Percentiles rank a stretch among this genome's conserved stretches.
Evolutionary conservation across 225 moss, liverwort and hornwort species (phyloP).

Genomic region (Straminergon stramineum): DNA sequence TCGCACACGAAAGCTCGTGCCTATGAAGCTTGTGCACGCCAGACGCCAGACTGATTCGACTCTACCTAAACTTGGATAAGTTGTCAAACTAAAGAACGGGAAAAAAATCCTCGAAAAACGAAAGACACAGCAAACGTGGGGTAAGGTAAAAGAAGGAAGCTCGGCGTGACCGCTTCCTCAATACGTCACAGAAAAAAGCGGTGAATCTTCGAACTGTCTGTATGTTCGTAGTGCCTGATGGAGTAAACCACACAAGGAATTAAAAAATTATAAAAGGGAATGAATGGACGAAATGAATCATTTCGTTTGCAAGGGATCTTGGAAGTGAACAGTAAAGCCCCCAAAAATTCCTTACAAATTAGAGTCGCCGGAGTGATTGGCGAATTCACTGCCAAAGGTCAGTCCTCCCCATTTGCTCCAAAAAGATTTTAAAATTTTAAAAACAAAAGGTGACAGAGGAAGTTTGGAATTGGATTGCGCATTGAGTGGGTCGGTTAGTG

Average conservation of each 20-base stretch:
- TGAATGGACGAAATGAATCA: background rate
- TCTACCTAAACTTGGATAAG: background rate
- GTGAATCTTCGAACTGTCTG: background rate
- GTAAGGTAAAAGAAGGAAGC: background rate
- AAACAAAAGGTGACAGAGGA: background rate
- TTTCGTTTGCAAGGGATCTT: background rate
- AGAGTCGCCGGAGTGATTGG: background rate
- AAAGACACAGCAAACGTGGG: background rate
- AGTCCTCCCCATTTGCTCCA: background rate
- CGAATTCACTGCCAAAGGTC: background rate
- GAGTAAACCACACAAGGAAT: background rate
- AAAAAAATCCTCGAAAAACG: too few relatives aligned
- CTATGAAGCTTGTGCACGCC: background rate
- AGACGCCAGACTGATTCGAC: background rate
- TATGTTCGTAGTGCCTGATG: too few relatives aligned
- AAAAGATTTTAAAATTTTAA: rapidly evolving
- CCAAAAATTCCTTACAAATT: too few relatives aligned
- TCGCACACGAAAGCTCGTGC: background rate
- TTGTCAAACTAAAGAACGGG: background rate
- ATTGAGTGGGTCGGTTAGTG: background rate
- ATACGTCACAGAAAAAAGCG: background rate
- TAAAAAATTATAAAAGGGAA: background rate
- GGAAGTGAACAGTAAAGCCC: background rate
- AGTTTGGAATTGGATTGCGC: background rate
- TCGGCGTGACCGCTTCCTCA: background rate